These are phyloP conservation scores for Solanum chiquidenum DNA, from an alignment of 257 asterid genomes.

Conservation along the genomic window DNA sequence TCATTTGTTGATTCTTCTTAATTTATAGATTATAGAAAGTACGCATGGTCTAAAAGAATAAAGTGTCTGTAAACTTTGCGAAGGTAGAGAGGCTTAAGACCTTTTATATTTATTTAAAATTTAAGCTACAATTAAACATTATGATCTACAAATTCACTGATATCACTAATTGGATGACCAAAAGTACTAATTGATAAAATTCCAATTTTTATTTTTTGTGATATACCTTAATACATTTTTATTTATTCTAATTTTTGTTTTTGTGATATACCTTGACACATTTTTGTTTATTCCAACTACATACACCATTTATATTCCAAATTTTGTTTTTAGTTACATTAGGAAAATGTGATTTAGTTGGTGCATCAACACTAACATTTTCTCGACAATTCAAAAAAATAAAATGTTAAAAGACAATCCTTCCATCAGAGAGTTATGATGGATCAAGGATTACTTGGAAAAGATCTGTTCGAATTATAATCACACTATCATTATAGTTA, in stretches of 20 bases:
- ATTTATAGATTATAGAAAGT: too few species aligned
- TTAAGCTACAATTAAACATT: too few species aligned
- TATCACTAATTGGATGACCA: not conserved
- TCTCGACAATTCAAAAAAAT: not conserved
- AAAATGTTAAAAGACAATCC: not conserved
- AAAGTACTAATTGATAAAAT: not conserved
- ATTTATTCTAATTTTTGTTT: not conserved
- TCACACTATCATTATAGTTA: not conserved
- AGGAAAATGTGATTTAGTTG: not conserved
- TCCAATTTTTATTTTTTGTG: not conserved
- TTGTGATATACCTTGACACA: not conserved
- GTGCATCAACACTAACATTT: not conserved
- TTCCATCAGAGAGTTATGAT: not conserved
- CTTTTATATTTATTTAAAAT: too few species aligned
- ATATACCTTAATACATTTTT: not conserved
- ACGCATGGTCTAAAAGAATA: too few species aligned
- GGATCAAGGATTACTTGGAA: not conserved
- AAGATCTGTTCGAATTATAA: not conserved
- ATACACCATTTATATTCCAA: not conserved
- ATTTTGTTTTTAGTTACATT: not conserved
- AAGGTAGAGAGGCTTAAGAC: too few species aligned
- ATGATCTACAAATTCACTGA: too few species aligned
- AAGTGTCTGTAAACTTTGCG: too few species aligned
- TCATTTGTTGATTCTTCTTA: too few species aligned
- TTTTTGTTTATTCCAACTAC: not conserved